Base-by-base conservation (phyloP, 108 stramenopile species). In the Fistulifera solaris region DNA sequence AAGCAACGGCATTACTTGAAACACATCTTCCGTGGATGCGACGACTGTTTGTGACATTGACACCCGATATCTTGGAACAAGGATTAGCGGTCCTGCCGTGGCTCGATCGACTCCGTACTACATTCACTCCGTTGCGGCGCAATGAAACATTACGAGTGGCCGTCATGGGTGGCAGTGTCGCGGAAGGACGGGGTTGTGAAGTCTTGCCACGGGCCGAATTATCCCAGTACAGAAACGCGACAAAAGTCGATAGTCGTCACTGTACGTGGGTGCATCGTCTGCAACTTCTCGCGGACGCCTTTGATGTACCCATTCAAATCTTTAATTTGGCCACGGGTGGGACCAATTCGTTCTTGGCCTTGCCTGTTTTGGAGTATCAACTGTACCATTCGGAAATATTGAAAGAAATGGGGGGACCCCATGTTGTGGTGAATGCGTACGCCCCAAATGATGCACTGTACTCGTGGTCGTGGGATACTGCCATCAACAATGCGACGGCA, bases 351-450 rank as follows among this genome's bases (percentile, higher is more conserved):
- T 60, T 43, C 54, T 63, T 52, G 62, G 74, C 44, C 40, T 38
- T 28, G 51, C 73, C 51, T 51, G 66, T 57, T 63, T 54, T 77
- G 57, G 73, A 68, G 26, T 63, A 74, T 46, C 43, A 55, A 41
- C 38, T 74, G 17, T 61, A 62, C 40, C 58, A 49, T 14, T 12
- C 21, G 5, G 39, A 24, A 41, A 48, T 49, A 0, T 44, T 71
- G n/a, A 25, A 75, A 28, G 40, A 70, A 0, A 58, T 48, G 6
- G 59, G 70, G 41, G 58, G 72, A 49, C 70, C 84, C 12, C 80
- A 85, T 53, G 41, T 85, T 12, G 52, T 85, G 1, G 66, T 85
- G 47, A 85, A 81, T 68, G 77, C 72, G 35, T 85, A 81, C 46
- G 59, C 75, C 0, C 76, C 78, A 10, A 85, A 85, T 52, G 84